Conservation (phyloP, 345 rosid species). For the Ailanthus altissimus region DNA sequence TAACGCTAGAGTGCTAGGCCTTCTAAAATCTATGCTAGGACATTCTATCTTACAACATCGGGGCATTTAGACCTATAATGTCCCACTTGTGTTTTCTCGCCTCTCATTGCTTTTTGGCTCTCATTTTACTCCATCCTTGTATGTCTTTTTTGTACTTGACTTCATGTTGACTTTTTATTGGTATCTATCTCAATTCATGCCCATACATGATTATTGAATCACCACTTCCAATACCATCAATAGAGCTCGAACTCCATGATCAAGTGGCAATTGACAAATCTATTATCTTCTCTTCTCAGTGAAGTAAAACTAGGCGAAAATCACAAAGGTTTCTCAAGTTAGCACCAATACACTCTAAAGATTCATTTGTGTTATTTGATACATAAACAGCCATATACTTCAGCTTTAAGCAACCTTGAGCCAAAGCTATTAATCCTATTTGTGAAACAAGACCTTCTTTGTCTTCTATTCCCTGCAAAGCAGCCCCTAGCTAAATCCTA, state of each 20-base stretch:
- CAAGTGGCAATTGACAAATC: constrained; percentile 95
- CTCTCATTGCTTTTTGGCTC: too few species aligned
- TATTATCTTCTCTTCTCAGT: constrained; percentile 62
- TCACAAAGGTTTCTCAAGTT: constrained; percentile 69
- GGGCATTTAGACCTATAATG: too few species aligned
- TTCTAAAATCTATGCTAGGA: too few species aligned
- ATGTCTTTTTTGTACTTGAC: too few species aligned
- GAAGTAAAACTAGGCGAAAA: constrained; percentile 89
- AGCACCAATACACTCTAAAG: constrained; percentile 65
- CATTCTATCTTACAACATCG: too few species aligned
- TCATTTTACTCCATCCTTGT: too few species aligned
- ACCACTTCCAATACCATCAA: too few species aligned
- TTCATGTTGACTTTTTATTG: too few species aligned
- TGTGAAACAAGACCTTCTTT: constrained; percentile 89
- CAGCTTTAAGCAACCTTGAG: constrained; percentile 80
- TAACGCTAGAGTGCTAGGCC: too few species aligned
- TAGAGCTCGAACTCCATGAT: constrained; percentile 80
- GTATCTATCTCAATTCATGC: too few species aligned
- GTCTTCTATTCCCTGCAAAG: constrained; percentile 81
- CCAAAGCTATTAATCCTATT: constrained; percentile 77
- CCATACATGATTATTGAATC: too few species aligned
- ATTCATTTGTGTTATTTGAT: constrained; percentile 75
- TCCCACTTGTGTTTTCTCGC: too few species aligned
- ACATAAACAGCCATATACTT: constrained; percentile 86
- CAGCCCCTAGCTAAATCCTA: constrained; percentile 90